Evolutionary conservation across 192 early-diverging fungal species (phyloP).

Genomic region (Umbelopsis ramanniana): DNA sequence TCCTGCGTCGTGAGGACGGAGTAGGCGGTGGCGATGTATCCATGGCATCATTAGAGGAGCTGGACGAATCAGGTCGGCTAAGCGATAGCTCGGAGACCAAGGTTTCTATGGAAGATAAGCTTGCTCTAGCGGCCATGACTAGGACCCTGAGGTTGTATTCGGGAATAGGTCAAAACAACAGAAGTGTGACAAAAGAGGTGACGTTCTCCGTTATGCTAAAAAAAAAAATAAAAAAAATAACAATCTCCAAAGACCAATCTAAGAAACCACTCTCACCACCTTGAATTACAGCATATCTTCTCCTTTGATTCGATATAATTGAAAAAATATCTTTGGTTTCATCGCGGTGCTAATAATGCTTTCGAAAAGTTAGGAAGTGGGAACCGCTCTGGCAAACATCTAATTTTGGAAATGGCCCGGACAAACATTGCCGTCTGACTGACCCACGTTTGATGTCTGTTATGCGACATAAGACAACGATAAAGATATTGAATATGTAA

Average conservation of each 20-base stretch:
- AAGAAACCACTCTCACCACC: neutral
- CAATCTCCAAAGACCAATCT: neutral
- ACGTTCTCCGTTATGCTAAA: neutral
- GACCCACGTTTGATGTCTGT: neutral
- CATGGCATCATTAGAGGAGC: conserved; percentile 7
- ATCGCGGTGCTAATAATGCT: too few species aligned
- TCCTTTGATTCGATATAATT: too few species aligned
- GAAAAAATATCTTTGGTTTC: too few species aligned
- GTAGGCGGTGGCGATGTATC: conserved; percentile 18
- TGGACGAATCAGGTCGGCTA: conserved; percentile 8
- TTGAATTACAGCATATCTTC: neutral
- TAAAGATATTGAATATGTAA: too few species aligned
- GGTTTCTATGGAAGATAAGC: conserved; percentile 22
- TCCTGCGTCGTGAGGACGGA: conserved; percentile 8
- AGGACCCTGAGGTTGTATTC: neutral
- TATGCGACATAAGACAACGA: too few species aligned
- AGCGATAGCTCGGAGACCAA: conserved; percentile 18
- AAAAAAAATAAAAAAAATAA: neutral
- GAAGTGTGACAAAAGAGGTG: conserved; percentile 14
- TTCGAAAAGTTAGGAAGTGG: too few species aligned
- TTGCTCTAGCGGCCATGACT: conserved; percentile 18
- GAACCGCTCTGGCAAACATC: neutral
- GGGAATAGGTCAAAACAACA: neutral
- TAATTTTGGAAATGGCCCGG: conserved; percentile 15
- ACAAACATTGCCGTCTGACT: neutral